Evolutionary conservation across 2,329 filamentous ascomycete species (phyloP).

Genomic region (Rugonectria rugulosa): DNA sequence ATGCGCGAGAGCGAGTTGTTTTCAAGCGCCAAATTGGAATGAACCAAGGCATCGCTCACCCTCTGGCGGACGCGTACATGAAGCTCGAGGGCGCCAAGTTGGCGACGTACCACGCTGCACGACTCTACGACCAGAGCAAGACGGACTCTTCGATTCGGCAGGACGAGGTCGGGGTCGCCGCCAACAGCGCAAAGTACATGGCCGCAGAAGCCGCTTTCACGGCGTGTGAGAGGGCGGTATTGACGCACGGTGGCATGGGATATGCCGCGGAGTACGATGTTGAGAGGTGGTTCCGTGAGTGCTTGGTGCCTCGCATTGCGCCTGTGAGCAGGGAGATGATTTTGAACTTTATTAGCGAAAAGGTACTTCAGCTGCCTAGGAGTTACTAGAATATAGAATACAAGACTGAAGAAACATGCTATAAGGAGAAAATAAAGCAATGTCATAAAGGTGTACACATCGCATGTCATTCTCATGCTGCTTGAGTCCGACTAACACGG

Average conservation of each 20-base stretch:
- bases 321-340: conserved; percentile 78
- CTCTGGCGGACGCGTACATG: conserved; percentile 71
- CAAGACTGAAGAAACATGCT: neutral
- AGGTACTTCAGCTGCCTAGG: conserved; percentile 69
- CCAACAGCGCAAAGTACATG: conserved; percentile 76
- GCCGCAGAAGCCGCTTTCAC: conserved; percentile 70
- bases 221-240: conserved; percentile 67
- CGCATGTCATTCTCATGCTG: no score
- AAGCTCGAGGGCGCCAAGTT: conserved; percentile 70
- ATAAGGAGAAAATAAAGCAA: neutral
- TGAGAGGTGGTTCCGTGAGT: conserved; percentile 71
- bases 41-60: conserved; percentile 72
- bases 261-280: conserved; percentile 72
- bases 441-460: no score
- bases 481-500: no score
- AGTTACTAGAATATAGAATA: conserved; percentile 62
- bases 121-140: conserved; percentile 64
- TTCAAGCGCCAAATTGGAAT: conserved; percentile 71
- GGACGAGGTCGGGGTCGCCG: conserved; percentile 67
- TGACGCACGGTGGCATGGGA: conserved; percentile 70
- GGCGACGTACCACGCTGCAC: conserved; percentile 70
- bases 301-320: conserved; percentile 69
- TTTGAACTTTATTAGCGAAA: conserved; percentile 75
- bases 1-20: conserved; percentile 71
- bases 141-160: conserved; percentile 60